Percentiles rank a stretch among this genome's conserved stretches.
These are phyloP conservation scores for Rhinocladiella similis DNA, from an alignment of 2,329 filamentous ascomycete species.

Conservation along the genomic window DNA sequence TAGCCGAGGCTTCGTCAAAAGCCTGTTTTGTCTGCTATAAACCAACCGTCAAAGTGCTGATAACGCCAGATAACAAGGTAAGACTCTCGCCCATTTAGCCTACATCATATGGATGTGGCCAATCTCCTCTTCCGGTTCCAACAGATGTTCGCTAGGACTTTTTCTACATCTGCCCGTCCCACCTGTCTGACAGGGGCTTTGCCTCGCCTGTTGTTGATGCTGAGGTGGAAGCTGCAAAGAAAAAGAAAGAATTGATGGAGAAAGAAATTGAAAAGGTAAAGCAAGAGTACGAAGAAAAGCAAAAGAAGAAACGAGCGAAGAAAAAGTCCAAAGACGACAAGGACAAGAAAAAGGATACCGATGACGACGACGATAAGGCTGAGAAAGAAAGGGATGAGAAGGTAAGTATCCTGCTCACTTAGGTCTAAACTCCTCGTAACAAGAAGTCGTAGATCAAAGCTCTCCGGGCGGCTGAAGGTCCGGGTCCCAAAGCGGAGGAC, in stretches of 20 bases:
- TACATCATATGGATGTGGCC: not conserved
- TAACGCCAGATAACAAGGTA: slow-evolving; percentile 88
- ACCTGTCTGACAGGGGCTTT: slow-evolving; percentile 81
- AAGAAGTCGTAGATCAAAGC: slow-evolving; percentile 42
- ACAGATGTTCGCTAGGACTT: slow-evolving; percentile 62
- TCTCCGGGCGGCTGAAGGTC: slow-evolving; percentile 46
- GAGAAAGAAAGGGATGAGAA: slow-evolving; percentile 56
- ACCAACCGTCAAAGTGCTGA: slow-evolving; percentile 79
- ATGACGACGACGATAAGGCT: slow-evolving; percentile 47
- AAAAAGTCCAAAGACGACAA: slow-evolving; percentile 54
- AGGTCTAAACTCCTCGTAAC: not conserved
- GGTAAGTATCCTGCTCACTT: slow-evolving; percentile 37
- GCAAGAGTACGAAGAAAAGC: slow-evolving; percentile 70
- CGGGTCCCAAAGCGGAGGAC: slow-evolving; percentile 50
- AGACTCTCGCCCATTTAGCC: slow-evolving; percentile 17
- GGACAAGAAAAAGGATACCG: slow-evolving; percentile 49
- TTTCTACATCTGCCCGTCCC: slow-evolving; percentile 84
- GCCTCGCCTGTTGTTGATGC: slow-evolving; percentile 58
- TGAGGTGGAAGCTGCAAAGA: slow-evolving; percentile 43
- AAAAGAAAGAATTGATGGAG: slow-evolving; percentile 45
- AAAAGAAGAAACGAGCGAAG: slow-evolving; percentile 67
- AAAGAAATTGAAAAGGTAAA: slow-evolving; percentile 49
- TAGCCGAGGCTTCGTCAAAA: slow-evolving; percentile 80
- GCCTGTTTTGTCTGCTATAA: slow-evolving; percentile 92
- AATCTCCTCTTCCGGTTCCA: not conserved